These are phyloP conservation scores for Diutina scorzettiae DNA, from an alignment of 1,139 yeast species.

Conservation along the genomic window DNA sequence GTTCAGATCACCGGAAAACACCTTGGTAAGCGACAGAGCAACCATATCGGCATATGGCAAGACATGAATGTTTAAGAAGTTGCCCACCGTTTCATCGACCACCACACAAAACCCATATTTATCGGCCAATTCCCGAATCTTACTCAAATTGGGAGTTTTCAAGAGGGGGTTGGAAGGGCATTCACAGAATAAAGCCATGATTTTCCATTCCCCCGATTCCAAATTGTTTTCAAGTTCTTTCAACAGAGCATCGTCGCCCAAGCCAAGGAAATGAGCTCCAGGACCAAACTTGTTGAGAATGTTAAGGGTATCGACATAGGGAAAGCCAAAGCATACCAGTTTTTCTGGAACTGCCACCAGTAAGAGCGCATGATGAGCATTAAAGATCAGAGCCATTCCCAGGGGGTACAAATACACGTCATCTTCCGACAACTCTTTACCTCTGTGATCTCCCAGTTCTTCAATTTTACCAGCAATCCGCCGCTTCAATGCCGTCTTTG, in stretches of 20 bases:
- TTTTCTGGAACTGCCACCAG: constrained; percentile 32
- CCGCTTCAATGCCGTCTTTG: constrained; percentile 60
- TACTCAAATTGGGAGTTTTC: constrained; percentile 64
- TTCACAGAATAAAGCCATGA: constrained; percentile 73
- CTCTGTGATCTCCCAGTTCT: constrained; percentile 19
- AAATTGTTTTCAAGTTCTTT: constrained; percentile 51
- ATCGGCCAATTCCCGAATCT: constrained; percentile 54
- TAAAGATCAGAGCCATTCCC: constrained; percentile 89
- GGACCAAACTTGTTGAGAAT: constrained; percentile 85
- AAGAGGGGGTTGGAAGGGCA: constrained; percentile 89
- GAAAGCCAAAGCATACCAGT: constrained; percentile 88
- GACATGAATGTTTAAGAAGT: constrained; percentile 73
- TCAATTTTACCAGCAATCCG: constrained; percentile 64
- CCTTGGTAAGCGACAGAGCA: constrained; percentile 80
- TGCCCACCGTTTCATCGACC: constrained; percentile 91
- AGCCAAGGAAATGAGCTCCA: constrained; percentile 70
- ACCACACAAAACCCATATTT: constrained; percentile 65
- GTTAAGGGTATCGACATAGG: constrained; percentile 85
- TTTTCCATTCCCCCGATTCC: constrained; percentile 47
- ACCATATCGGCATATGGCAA: constrained; percentile 76
- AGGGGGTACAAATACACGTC: constrained; percentile 81
- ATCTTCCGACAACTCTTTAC: constrained; percentile 27
- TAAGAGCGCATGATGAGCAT: constrained; percentile 62
- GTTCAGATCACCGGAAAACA: constrained; percentile 88
- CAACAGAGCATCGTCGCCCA: constrained; percentile 68